phyloP scores from a whole-genome alignment of 306 rosid species.

The Sicyos edulis region DNA sequence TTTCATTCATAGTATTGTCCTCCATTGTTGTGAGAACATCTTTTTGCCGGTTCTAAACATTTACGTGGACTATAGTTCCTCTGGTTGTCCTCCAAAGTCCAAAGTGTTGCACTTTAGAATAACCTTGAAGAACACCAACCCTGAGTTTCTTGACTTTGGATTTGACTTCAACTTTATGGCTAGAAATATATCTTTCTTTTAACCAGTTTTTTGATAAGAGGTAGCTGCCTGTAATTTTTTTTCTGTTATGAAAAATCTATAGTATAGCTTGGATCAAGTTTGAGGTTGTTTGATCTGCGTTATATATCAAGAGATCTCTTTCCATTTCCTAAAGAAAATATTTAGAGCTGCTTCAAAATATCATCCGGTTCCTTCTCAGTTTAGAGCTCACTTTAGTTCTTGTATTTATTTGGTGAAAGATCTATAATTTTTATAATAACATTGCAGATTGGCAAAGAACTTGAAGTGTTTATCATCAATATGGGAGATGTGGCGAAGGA shows the following conservation, averaged over 20 bases:
- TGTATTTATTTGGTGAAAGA: background rate
- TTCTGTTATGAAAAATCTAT: background rate
- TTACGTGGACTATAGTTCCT: background rate
- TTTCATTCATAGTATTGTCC: background rate
- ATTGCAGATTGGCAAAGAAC: background rate
- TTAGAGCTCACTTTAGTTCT: background rate
- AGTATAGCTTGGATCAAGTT: background rate
- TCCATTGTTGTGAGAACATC: background rate
- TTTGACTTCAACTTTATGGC: background rate
- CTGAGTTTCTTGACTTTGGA: background rate
- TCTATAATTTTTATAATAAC: background rate
- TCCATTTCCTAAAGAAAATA: background rate
- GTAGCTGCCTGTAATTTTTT: background rate
- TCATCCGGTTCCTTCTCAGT: background rate
- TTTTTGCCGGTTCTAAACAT: background rate
- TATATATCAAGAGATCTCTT: background rate
- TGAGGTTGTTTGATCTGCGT: background rate
- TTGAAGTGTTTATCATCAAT: conserved; percentile 24
- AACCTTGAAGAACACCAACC: background rate
- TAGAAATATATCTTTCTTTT: background rate
- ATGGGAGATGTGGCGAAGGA: conserved; percentile 96
- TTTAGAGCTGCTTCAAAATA: background rate
- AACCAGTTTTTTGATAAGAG: background rate
- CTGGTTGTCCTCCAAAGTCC: background rate
- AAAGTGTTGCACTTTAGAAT: background rate